Base-by-base conservation (phyloP, 805 yeast genomes). In the Candida silvatica region DNA sequence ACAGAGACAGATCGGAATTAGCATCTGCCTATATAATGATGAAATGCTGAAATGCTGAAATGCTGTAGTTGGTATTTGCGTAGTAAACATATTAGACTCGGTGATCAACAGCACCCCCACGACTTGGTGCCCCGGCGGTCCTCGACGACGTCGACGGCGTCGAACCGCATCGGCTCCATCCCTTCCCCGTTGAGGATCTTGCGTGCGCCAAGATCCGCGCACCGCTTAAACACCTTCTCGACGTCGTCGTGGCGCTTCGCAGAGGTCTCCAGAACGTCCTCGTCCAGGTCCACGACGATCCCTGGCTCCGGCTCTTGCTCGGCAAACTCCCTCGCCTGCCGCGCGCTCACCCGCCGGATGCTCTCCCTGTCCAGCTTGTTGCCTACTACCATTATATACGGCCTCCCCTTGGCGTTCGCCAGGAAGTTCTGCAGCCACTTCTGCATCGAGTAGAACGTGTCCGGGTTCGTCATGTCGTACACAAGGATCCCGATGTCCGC, bases 401-500 rank as follows among this genome's bases (percentile, higher is more conserved):
- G 77, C 17, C 47, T 47, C 15, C 63, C 72, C 41, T 65, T 67
- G 49, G 74, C 67, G 46, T 69, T 66, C 29, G 62, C 60, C 37
- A 67, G 44, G 44, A 73, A 72, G 23, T 69, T 58, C n/a, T 54
- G 39, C 35, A 71, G 59, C 80, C 80, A 61, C 20, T 43, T 44
- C 19, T 34, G 57, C 22, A 72, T 46, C 47, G 69, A 62, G 32
- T 70, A 56, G 36, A 71, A 69, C 16, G 66, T 60, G 46, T 69
- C 74, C 37, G 71, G 67, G 44, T 64, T 67, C 36, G 77, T 67
- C 25, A 70, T 55, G 50, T 74, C 80, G 46, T 70, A 73, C 15
- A 72, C 73, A 29, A 74, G 45, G 6, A 74, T 59, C 4, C 67
- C 74, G 15, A 72, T 69, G 44, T 74, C 79, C 0, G 78, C 64